Conservation (phyloP, 129 eudicot species). For the Rutidosis leptorrhynchoides region DNA sequence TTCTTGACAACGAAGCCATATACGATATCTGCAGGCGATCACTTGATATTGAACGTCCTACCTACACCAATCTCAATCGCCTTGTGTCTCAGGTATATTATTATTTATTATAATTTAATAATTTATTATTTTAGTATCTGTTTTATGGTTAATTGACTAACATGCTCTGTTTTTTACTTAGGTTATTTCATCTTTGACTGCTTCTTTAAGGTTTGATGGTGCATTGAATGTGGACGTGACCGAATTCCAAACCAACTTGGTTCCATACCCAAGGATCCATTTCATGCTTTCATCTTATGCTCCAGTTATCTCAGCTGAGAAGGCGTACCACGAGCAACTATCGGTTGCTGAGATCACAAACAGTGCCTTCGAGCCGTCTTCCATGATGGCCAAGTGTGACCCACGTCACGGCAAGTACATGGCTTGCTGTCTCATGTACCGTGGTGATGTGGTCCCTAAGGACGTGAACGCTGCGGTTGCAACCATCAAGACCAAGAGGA, state of each 20-base stretch:
- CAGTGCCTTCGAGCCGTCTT: slow-evolving; percentile 67
- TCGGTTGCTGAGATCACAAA: slow-evolving; percentile 74
- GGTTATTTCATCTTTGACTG: slow-evolving; percentile 68
- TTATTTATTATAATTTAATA: too few relatives aligned
- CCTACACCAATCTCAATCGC: slow-evolving; percentile 70
- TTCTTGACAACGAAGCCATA: slow-evolving; percentile 71
- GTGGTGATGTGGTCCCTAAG: slow-evolving; percentile 71
- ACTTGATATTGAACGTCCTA: slow-evolving; percentile 69
- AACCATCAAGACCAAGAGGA: slow-evolving; percentile 62
- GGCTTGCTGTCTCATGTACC: slow-evolving; percentile 79
- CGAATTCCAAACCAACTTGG: slow-evolving; percentile 72
- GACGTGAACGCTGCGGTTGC: slow-evolving; percentile 72
- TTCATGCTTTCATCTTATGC: slow-evolving; percentile 78
- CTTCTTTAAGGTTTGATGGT: slow-evolving; percentile 66
- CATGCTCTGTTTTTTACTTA: slow-evolving; percentile 6
- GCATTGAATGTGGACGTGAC: slow-evolving; percentile 69
- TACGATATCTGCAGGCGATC: slow-evolving; percentile 76
- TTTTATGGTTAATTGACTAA: not conserved
- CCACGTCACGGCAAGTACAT: slow-evolving; percentile 71
- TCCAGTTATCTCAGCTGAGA: slow-evolving; percentile 65
- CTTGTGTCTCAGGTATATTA: slow-evolving; percentile 74
- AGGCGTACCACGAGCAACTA: slow-evolving; percentile 63
- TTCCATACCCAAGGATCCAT: slow-evolving; percentile 69
- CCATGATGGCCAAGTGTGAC: slow-evolving; percentile 80
- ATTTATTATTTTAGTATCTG: too few relatives aligned